Conservation (phyloP, 2,329 filamentous ascomycete species). For the Rosellinia necatrix region DNA sequence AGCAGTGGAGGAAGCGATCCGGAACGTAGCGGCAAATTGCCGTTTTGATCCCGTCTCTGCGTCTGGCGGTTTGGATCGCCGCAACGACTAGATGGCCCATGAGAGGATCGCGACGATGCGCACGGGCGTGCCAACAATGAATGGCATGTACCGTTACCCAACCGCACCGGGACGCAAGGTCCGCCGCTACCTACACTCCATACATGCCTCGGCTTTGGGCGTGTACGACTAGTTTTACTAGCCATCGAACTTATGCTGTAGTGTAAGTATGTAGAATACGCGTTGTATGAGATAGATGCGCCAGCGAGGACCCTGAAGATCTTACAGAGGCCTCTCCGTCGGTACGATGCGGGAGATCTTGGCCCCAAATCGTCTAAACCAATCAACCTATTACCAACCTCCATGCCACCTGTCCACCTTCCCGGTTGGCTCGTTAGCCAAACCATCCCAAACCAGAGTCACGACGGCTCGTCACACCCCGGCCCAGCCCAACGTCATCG, state of each 20-base stretch:
- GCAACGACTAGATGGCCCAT: too few relatives aligned
- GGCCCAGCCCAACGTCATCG: conserved; percentile 36
- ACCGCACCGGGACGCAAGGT: conserved; percentile 21
- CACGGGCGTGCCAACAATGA: background rate
- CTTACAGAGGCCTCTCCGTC: conserved; percentile 20
- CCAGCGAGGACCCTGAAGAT: conserved; percentile 39
- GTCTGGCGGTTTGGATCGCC: too few relatives aligned
- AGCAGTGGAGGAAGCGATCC: background rate
- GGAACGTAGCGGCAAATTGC: conserved; percentile 12
- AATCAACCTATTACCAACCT: conserved; percentile 24
- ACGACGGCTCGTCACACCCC: conserved; percentile 26
- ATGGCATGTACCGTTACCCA: background rate
- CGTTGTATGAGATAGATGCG: conserved; percentile 16
- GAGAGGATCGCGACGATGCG: too few relatives aligned
- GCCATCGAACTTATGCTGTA: too few relatives aligned
- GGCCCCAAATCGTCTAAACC: conserved; percentile 26
- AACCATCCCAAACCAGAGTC: conserved; percentile 19
- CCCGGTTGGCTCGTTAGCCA: conserved; percentile 27
- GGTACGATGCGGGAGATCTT: conserved; percentile 33
- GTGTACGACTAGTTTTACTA: too few relatives aligned
- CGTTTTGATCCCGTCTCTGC: conserved; percentile 12
- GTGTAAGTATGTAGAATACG: background rate
- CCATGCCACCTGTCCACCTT: conserved; percentile 27
- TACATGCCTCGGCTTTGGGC: too few relatives aligned
- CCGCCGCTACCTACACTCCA: too few relatives aligned